A percentile compares a stretch with the other conserved stretches of the same genome.
Conservation (phyloP, 306 rosid species). For the Vigna reflexopilosa region DNA sequence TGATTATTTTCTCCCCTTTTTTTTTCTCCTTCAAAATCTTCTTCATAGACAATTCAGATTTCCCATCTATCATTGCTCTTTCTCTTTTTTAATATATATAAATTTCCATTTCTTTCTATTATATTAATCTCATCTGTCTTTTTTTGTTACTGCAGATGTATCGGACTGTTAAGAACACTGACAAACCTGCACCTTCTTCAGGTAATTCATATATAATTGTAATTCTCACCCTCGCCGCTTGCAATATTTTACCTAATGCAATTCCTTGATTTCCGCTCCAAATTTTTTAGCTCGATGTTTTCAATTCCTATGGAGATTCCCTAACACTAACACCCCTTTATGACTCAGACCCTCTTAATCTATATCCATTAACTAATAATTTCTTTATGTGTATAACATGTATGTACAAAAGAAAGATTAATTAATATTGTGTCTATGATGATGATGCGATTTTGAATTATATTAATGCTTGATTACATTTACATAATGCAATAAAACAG, state of each 20-base stretch:
- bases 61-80: neutral
- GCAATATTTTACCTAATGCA: slow-evolving; percentile 37
- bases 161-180: slow-evolving; percentile 93
- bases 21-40: slow-evolving; percentile 19
- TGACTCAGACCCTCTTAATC: slow-evolving; percentile 47
- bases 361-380: slow-evolving; percentile 15
- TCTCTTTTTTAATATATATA: neutral
- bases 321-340: slow-evolving; percentile 49
- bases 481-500: slow-evolving; percentile 47
- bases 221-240: neutral
- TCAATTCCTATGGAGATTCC: slow-evolving; percentile 54
- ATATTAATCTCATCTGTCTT: slow-evolving; percentile 30
- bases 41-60: slow-evolving; percentile 35
- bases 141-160: slow-evolving; percentile 74
- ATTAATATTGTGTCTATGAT: neutral
- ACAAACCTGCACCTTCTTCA: slow-evolving; percentile 85
- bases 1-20: neutral
- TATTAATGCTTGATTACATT: slow-evolving; percentile 11
- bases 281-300: slow-evolving; percentile 40
- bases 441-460: neutral
- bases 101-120: neutral
- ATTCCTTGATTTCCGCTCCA: slow-evolving; percentile 49
- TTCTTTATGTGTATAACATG: neutral
- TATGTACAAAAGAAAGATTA: slow-evolving; percentile 11
- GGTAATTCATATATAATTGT: slow-evolving; percentile 55